Percentiles rank a stretch among this genome's conserved stretches.
Conservation (phyloP, 805 yeast genomes). For the Komagataella ulmi region DNA sequence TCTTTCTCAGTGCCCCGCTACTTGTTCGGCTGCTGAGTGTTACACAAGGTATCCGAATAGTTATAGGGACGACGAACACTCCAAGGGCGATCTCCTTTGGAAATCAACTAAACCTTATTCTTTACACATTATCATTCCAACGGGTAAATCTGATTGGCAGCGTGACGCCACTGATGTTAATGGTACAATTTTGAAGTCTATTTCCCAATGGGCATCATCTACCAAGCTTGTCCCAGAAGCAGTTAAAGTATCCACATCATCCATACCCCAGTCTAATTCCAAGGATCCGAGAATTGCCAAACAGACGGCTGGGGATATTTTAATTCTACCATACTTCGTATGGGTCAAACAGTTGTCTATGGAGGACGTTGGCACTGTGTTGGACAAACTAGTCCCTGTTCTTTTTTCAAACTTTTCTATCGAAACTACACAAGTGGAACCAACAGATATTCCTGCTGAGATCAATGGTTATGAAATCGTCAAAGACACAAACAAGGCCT, state of each 20-base stretch:
- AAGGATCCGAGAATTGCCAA: conserved; percentile 26
- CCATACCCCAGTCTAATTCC: conserved; percentile 34
- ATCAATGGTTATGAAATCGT: conserved; percentile 21
- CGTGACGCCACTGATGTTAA: conserved; percentile 44
- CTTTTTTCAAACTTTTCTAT: conserved; percentile 15
- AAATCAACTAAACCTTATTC: conserved; percentile 59
- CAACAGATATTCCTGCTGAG: conserved; percentile 6
- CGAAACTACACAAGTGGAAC: conserved; percentile 5
- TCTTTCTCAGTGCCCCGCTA: conserved; percentile 34
- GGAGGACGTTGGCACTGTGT: conserved; percentile 27
- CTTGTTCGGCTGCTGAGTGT: conserved; percentile 39
- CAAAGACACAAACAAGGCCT: conserved; percentile 26
- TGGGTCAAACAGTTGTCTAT: conserved; percentile 43
- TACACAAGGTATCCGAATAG: conserved; percentile 36
- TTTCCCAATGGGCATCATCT: conserved; percentile 10
- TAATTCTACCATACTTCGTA: conserved; percentile 63
- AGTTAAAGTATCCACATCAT: conserved; percentile 31
- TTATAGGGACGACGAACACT: conserved; percentile 25
- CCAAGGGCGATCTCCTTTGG: conserved; percentile 33
- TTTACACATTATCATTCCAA: conserved; percentile 67
- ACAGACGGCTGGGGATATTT: conserved; percentile 39
- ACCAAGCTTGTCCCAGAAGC: conserved; percentile 11
- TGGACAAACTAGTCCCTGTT: conserved; percentile 28
- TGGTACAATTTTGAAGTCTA: conserved; percentile 17
- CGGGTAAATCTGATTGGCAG: conserved; percentile 78